Evolutionary conservation across 2,329 filamentous ascomycete genomes (phyloP).

Genomic region (Ophiostoma himal-ulmi): DNA sequence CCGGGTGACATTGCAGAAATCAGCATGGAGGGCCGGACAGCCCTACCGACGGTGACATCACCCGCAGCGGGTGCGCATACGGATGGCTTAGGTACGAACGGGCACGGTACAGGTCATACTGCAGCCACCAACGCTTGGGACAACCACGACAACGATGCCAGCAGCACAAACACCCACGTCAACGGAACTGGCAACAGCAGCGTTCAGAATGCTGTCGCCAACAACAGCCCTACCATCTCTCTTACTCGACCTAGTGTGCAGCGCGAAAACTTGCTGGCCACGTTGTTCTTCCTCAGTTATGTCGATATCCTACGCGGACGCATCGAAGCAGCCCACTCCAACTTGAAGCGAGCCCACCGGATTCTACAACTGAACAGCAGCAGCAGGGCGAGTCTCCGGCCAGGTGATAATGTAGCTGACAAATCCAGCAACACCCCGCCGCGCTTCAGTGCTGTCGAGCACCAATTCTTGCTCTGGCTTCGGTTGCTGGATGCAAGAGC

Average conservation of each 20-base stretch:
- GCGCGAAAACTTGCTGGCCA: conserved; percentile 43
- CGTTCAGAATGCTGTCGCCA: background rate
- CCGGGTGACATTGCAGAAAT: background rate
- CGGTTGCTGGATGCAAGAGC: conserved; percentile 50
- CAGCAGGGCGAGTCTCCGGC: background rate
- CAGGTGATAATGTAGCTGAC: conserved; percentile 22
- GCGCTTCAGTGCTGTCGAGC: conserved; percentile 37
- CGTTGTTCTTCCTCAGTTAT: conserved; percentile 50
- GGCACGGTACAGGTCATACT: background rate
- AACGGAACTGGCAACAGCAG: background rate
- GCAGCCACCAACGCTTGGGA: background rate
- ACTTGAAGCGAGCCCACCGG: conserved; percentile 45
- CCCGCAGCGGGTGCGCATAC: background rate
- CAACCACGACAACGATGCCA: background rate
- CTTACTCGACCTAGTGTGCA: conserved; percentile 31
- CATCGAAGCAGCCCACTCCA: conserved; percentile 43
- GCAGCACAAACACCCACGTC: background rate
- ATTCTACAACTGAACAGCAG: conserved; percentile 39
- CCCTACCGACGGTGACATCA: background rate
- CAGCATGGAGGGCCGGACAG: background rate
- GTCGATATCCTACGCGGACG: conserved; percentile 43
- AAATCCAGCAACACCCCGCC: conserved; percentile 28
- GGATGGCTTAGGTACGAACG: background rate
- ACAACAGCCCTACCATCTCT: conserved; percentile 15
- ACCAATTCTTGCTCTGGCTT: conserved; percentile 49